These are phyloP conservation scores for Trametes polyzona DNA, from an alignment of 1,284 basidiomycete genomes.

Conservation along the genomic window DNA sequence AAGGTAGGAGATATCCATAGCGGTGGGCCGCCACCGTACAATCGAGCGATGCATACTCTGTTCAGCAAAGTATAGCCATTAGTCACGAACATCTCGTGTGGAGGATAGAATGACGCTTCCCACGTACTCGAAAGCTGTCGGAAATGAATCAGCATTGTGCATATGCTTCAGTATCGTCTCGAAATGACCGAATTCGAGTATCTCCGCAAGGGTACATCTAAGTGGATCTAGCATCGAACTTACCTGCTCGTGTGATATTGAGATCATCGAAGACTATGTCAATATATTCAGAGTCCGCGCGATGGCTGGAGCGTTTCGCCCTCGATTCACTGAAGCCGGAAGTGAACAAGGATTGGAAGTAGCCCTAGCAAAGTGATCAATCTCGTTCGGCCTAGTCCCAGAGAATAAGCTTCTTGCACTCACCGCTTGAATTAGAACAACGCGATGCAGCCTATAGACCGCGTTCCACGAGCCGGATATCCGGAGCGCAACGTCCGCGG, in stretches of 20 bases:
- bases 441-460: slow-evolving; percentile 77
- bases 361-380: slow-evolving; percentile 54
- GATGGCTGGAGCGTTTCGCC: slow-evolving; percentile 24
- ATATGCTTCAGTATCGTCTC: not conserved
- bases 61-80: not conserved
- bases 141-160: not conserved
- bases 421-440: slow-evolving; percentile 86
- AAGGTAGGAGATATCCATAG: slow-evolving; percentile 70
- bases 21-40: slow-evolving; percentile 85
- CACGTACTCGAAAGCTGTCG: slow-evolving; percentile 48
- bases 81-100: not conserved
- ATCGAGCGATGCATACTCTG: slow-evolving; percentile 81
- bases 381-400: no score
- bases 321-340: slow-evolving; percentile 66
- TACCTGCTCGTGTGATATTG: slow-evolving; percentile 85
- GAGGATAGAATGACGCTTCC: not conserved
- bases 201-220: not conserved
- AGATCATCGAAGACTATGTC: slow-evolving; percentile 80
- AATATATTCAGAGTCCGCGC: slow-evolving; percentile 46
- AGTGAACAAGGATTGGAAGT: slow-evolving; percentile 85
- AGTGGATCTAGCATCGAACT: slow-evolving; percentile 27
- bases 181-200: not conserved
- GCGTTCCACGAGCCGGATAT: slow-evolving; percentile 76
- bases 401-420: slow-evolving; percentile 30
- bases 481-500: slow-evolving; percentile 76